Evolutionary conservation across 495 filamentous ascomycete genomes (phyloP), one percentile per base, ranked within the genome.

Genomic region (Penicillium fimorum): DNA sequence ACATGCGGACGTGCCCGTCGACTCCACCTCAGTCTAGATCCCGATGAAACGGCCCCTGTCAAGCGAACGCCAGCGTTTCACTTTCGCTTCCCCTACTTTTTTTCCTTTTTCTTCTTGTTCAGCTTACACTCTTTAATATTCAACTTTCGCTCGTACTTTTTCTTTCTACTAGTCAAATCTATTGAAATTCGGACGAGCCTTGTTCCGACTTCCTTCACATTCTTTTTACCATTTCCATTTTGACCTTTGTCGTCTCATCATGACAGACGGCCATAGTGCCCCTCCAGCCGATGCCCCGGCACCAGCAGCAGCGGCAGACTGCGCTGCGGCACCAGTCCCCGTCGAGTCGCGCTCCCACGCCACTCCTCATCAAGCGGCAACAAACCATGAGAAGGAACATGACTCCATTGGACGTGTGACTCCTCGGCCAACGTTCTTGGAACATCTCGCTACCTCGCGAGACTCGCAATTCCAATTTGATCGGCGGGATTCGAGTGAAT

Each of bases 341-440:
- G 59, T 58, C 43, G 65, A 61, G 11, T 57, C 61, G 0, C 62
- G 58, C 42, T 46, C 49, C 25, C 64, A 66, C 51, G 60, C 41
- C 35, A 44, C 57, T 51, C 55, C 67, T 43, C 62, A 68, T 53
- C 47, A 44, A 4, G 37, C 58, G 18, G 15, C 25, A 38, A 44
- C 50, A 20, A 48, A 35, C 50, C 53, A 58, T 20, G 32, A 33
- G 15, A 64, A 66, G 41, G 69, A 71, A 59, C 66, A 68, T 38
- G 60, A 51, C 54, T 66, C 70, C 38, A 50, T 58, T 13, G 63
- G 46, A 11, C 59, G 62, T 30, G 37, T 75, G 0, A 75, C 70
- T 2, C 72, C 70, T 7, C 70, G 74, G 15, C 72, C 74, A 12
- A 73, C 70, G 11, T 76, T 73, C 42, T 57, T 76, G 45, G 69